Conservation (phyloP, 2,329 filamentous ascomycete genomes). For the Zalaria sp. region DNA sequence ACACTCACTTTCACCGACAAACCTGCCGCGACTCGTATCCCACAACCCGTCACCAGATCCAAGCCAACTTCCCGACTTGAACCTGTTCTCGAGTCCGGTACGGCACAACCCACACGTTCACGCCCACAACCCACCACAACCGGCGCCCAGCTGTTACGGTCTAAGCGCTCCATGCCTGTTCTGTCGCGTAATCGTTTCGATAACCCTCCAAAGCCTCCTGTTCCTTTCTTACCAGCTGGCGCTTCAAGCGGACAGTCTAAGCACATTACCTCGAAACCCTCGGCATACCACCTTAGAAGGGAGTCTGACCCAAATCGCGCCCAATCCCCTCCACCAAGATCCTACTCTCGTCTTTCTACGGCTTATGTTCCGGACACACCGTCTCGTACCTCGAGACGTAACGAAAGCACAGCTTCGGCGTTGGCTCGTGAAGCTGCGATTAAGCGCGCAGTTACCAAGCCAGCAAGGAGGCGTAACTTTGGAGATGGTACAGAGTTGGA, state of each 20-base stretch:
- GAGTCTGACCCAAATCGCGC: slow-evolving; percentile 56
- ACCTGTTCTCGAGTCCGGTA: slow-evolving; percentile 81
- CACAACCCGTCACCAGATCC: slow-evolving; percentile 49
- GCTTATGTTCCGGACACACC: slow-evolving; percentile 35
- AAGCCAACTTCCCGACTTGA: slow-evolving; percentile 53
- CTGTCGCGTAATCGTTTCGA: slow-evolving; percentile 31
- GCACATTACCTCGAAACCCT: slow-evolving; percentile 57
- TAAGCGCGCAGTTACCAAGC: slow-evolving; percentile 62
- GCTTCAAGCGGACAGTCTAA: slow-evolving; percentile 61
- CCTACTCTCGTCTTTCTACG: slow-evolving; percentile 33
- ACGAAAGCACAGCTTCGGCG: slow-evolving; percentile 33
- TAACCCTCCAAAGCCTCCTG: slow-evolving; percentile 51
- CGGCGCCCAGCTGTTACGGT: slow-evolving; percentile 39
- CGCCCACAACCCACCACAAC: slow-evolving; percentile 38
- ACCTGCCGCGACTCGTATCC: slow-evolving; percentile 50
- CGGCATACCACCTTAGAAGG: slow-evolving; percentile 58
- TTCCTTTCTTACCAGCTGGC: slow-evolving; percentile 70
- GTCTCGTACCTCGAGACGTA: slow-evolving; percentile 26
- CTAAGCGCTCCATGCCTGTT: slow-evolving; percentile 47
- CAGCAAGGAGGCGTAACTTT: slow-evolving; percentile 57
- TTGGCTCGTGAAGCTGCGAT: slow-evolving; percentile 37
- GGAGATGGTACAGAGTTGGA: slow-evolving; percentile 89
- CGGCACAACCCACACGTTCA: slow-evolving; percentile 51
- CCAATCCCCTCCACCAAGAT: slow-evolving; percentile 29
- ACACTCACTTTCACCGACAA: slow-evolving; percentile 89